Percentiles rank a stretch among this genome's conserved stretches.
These are phyloP conservation scores for Colletotrichum horii DNA, from an alignment of 2,329 filamentous ascomycete species.

Conservation along the genomic window DNA sequence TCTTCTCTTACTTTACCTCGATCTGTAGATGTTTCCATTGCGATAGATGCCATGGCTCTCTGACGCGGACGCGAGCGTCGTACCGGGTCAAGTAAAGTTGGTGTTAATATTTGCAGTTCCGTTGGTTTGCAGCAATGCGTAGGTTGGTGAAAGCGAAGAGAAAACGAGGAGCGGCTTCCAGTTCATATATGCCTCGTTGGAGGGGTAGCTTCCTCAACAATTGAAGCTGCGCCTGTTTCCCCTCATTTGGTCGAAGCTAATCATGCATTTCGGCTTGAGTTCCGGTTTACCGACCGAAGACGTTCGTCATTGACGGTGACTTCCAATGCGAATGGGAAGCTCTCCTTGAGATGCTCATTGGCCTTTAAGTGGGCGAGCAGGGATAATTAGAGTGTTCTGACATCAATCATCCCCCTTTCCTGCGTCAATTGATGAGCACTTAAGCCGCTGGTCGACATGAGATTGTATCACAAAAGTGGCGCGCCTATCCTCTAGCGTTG, in stretches of 20 bases:
- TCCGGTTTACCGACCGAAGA: not conserved
- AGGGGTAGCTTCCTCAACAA: not conserved
- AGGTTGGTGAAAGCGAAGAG: not conserved
- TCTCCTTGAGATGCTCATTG: not conserved
- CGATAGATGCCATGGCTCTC: constrained; percentile 32
- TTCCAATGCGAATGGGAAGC: not conserved
- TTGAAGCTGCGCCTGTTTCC: not conserved
- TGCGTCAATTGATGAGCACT: not conserved
- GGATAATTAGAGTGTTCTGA: not conserved
- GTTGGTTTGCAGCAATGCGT: not conserved
- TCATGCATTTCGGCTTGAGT: not conserved
- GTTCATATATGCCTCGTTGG: not conserved
- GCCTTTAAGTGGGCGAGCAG: not conserved
- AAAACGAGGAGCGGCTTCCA: not conserved
- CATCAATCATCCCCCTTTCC: not conserved
- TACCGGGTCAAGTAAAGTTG: not conserved
- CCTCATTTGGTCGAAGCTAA: constrained; percentile 16
- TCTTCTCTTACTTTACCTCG: constrained; percentile 52
- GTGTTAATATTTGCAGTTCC: not conserved
- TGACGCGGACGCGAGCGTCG: constrained; percentile 17
- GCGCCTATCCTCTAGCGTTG: not conserved
- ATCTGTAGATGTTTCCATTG: constrained; percentile 40
- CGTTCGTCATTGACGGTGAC: not conserved
- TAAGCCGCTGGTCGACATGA: not conserved
- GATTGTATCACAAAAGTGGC: not conserved